Conservation (phyloP, 345 rosid genomes). For the Punica granatum region DNA sequence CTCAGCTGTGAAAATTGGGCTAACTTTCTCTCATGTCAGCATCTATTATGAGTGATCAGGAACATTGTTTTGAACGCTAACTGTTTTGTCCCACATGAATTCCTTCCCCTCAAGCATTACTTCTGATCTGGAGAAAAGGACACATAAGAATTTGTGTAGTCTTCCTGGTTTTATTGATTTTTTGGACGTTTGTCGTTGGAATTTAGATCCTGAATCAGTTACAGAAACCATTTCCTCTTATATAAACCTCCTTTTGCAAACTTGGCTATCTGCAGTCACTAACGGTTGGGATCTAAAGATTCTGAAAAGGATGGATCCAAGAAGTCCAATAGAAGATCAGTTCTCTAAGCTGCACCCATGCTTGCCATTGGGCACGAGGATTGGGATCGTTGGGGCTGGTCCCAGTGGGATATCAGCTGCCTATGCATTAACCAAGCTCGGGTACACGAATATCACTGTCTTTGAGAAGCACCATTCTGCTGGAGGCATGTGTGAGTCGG, state of each 20-base stretch:
- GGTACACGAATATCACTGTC: conserved; percentile 45
- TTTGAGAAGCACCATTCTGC: conserved; percentile 54
- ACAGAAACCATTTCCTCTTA: neutral
- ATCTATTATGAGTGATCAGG: neutral
- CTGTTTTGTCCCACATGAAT: neutral
- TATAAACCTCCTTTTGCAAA: neutral
- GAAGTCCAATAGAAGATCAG: conserved; percentile 38
- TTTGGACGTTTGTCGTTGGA: neutral
- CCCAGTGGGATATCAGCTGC: conserved; percentile 69
- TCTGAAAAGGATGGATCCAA: conserved; percentile 29
- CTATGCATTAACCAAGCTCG: conserved; percentile 52
- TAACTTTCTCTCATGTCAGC: neutral
- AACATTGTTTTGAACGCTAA: neutral
- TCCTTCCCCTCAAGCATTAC: neutral
- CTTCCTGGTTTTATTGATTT: neutral
- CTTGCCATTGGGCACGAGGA: conserved; percentile 40
- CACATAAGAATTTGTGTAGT: neutral
- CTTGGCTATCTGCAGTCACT: neutral
- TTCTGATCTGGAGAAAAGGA: no score
- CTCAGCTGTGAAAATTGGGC: neutral
- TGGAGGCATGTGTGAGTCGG: conserved; percentile 70
- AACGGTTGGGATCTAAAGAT: neutral
- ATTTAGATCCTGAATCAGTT: neutral
- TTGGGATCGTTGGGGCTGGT: conserved; percentile 59
- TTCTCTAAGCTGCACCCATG: conserved; percentile 56